Conservation (phyloP, 306 rosid species). For the Glycine tomentella region DNA sequence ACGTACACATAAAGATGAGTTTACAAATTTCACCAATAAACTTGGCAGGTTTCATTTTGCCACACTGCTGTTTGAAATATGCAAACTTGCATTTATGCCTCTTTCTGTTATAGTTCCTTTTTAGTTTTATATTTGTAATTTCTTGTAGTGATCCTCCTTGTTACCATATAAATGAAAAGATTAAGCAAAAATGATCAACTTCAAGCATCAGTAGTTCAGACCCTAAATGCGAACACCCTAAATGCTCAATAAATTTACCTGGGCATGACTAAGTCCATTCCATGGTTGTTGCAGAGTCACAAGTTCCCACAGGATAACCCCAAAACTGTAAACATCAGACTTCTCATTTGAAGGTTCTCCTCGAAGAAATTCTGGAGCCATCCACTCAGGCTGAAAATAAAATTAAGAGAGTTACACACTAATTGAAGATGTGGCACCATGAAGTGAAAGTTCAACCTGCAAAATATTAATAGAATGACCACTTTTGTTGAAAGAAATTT, state of each 20-base stretch:
- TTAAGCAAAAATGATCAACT: neutral
- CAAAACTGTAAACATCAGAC: conserved; percentile 94
- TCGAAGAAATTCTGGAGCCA: conserved; percentile 99
- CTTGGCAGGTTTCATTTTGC: conserved; percentile 37
- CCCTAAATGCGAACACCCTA: neutral
- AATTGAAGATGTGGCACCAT: conserved; percentile 52
- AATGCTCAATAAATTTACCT: conserved; percentile 57
- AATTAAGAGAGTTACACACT: conserved; percentile 65
- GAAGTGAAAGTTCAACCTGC: conserved; percentile 61
- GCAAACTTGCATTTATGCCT: conserved; percentile 16
- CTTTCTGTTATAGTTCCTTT: neutral
- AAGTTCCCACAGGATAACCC: conserved; percentile 95
- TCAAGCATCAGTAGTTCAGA: conserved; percentile 23
- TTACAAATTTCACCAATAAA: neutral
- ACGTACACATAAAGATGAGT: conserved; percentile 18
- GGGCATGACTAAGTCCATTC: conserved; percentile 92
- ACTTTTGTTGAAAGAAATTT: conserved; percentile 41
- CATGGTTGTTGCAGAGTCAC: conserved; percentile 93
- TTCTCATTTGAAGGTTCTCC: conserved; percentile 97
- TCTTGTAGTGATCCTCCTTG: conserved; percentile 9
- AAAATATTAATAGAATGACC: conserved; percentile 58
- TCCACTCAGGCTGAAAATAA: conserved; percentile 99
- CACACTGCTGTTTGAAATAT: conserved; percentile 17
- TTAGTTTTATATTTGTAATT: neutral
- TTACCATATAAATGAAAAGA: neutral